Percentiles rank a stretch among this genome's conserved stretches.
phyloP scores from a whole-genome alignment of 306 rosid species.

The Casuarina equisetifolia region DNA sequence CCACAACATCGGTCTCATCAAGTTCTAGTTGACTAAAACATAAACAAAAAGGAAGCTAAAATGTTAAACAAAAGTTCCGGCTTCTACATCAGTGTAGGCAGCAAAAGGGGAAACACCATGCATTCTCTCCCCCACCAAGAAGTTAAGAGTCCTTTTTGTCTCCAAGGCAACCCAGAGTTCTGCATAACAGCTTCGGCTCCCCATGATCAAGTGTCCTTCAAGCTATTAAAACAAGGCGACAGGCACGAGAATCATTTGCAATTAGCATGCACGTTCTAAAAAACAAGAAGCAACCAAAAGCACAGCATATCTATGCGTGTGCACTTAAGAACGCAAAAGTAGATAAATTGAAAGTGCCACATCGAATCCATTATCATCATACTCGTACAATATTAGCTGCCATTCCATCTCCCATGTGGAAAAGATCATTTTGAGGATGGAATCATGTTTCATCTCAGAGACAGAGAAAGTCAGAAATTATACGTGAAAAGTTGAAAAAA shows the following conservation, averaged over 20 bases:
- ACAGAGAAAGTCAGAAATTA: not conserved
- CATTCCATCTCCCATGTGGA: not conserved
- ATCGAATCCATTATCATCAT: not conserved
- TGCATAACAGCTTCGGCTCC: slow-evolving; percentile 41
- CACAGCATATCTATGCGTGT: too few relatives aligned
- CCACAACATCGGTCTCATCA: slow-evolving; percentile 54
- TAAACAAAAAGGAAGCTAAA: slow-evolving; percentile 52
- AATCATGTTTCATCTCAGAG: not conserved
- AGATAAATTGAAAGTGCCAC: not conserved
- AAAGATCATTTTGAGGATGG: too few relatives aligned
- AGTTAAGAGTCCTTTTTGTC: slow-evolving; percentile 32
- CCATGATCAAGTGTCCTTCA: slow-evolving; percentile 36
- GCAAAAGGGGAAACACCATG: slow-evolving; percentile 36
- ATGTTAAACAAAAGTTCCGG: slow-evolving; percentile 52
- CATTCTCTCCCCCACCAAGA: slow-evolving; percentile 31
- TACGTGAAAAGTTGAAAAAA: not conserved
- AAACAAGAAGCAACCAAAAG: slow-evolving; percentile 13
- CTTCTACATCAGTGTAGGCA: slow-evolving; percentile 47
- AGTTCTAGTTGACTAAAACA: slow-evolving; percentile 54
- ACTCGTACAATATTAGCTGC: not conserved
- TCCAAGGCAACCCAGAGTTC: slow-evolving; percentile 41
- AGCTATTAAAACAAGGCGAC: slow-evolving; percentile 35
- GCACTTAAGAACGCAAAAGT: not conserved
- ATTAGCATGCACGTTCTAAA: not conserved
- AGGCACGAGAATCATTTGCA: slow-evolving; percentile 18